Evolutionary conservation across 768 basidiomycete species (phyloP), one percentile per base, ranked within the genome.

Genomic region (Piloderma croceum): DNA sequence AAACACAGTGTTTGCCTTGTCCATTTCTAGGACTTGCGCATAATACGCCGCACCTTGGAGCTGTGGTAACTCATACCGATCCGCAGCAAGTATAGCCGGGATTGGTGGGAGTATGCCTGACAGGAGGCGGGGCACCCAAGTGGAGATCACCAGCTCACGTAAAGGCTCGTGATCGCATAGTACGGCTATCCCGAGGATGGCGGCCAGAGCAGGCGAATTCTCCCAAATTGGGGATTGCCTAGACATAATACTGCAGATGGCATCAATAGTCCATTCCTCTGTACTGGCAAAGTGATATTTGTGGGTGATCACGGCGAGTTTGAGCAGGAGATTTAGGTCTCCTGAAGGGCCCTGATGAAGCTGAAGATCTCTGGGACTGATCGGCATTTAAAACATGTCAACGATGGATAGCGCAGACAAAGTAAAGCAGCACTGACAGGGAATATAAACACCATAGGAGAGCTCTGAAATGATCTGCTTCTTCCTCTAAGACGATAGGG

Each of bases 371-470:
- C 67, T 67, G 6, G 67, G 63, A 32, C 76, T 77, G 42, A 31
- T 15, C 19, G 23, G 36, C 19, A n/a, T n/a, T n/a, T n/a, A n/a
- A n/a, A n/a, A n/a, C n/a, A n/a, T n/a, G n/a, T n/a, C n/a, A n/a
- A n/a, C n/a, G n/a, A n/a, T n/a, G n/a, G 13, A 24, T 7, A 20
- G n/a, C 7, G 18, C 7, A 18, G 6, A 10, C 7, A 25, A 35
- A 9, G 24, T 17, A 5, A 15, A 15, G 7, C 40, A 39, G 39
- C 36, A 67, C 74, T 53, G 59, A 79, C 77, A 67, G 51, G 1
- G 71, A 68, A 48, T 77, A 70, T 34, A 76, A 50, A 3, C 70
- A 66, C 73, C 75, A 78, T 24, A 78, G 56, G 27, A 80, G 62
- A 3, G 72, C 73, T 9, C 71, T 62, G 46, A 71, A 74, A 38